A percentile compares a stretch with the other conserved stretches of the same genome.
Evolutionary conservation across 768 basidiomycete genomes (phyloP).

Genomic region (Psilocybe cyanescens): DNA sequence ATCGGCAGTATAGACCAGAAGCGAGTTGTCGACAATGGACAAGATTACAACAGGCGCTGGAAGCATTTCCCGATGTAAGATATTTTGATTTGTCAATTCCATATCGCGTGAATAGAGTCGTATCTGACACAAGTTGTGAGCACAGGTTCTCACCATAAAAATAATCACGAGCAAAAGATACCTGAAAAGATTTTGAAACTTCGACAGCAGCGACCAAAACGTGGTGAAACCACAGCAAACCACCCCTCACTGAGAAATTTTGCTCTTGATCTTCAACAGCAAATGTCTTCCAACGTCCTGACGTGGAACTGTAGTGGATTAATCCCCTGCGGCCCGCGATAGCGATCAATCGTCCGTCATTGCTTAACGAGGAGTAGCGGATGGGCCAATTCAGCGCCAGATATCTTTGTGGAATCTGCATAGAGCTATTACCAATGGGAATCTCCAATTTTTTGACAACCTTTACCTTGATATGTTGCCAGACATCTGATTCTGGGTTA

Average conservation of each 20-base stretch:
- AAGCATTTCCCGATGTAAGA: constrained; percentile 80
- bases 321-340: constrained; percentile 91
- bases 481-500: constrained; percentile 96
- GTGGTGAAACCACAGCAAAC: constrained; percentile 95
- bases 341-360: constrained; percentile 89
- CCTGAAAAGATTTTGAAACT: constrained; percentile 77
- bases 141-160: background rate
- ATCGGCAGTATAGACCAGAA: constrained; percentile 92
- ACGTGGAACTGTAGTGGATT: constrained; percentile 91
- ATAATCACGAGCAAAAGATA: constrained; percentile 23
- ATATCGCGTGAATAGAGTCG: constrained; percentile 93
- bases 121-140: constrained; percentile 52
- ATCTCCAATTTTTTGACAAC: background rate
- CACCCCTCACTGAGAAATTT: constrained; percentile 86
- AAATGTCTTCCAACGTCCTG: constrained; percentile 95
- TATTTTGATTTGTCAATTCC: constrained; percentile 81
- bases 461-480: constrained; percentile 91
- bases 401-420: constrained; percentile 87
- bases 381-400: constrained; percentile 93
- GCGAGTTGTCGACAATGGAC: constrained; percentile 92
- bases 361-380: constrained; percentile 87
- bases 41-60: constrained; percentile 81
- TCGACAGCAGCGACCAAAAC: constrained; percentile 92
- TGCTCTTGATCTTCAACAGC: constrained; percentile 82
- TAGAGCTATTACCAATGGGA: background rate